phyloP scores from a whole-genome alignment of 2,329 filamentous ascomycete genomes.

The Leptosphaerulina australis region DNA sequence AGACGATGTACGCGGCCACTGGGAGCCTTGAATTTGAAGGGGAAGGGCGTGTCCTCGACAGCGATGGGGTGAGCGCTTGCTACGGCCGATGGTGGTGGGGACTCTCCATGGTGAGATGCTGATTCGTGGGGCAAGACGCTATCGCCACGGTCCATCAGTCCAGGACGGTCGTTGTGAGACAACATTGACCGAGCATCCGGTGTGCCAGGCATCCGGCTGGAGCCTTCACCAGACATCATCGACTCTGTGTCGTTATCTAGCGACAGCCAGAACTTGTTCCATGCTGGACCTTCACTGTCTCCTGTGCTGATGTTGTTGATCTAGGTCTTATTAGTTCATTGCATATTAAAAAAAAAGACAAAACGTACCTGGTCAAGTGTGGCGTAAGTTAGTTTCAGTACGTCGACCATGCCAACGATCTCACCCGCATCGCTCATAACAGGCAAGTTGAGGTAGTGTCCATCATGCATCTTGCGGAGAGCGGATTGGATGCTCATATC shows the following conservation, averaged over 20 bases:
- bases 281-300: slow-evolving; percentile 92
- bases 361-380: slow-evolving; percentile 85
- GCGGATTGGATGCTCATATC: slow-evolving; percentile 99
- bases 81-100: slow-evolving; percentile 70
- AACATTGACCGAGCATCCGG: slow-evolving; percentile 75
- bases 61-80: slow-evolving; percentile 62
- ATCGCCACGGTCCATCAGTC: slow-evolving; percentile 69
- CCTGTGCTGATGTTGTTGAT: slow-evolving; percentile 89
- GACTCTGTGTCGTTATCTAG: slow-evolving; percentile 95
- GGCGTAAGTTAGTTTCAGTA: slow-evolving; percentile 96
- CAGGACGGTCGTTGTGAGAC: slow-evolving; percentile 74
- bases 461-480: slow-evolving; percentile 98
- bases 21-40: slow-evolving; percentile 99
- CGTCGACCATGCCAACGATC: slow-evolving; percentile 99
- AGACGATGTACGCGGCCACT: slow-evolving; percentile 92
- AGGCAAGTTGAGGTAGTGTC: slow-evolving; percentile 95
- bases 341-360: background rate
- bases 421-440: slow-evolving; percentile 98
- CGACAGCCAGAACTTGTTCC: slow-evolving; percentile 99
- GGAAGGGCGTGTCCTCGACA: slow-evolving; percentile 76
- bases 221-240: slow-evolving; percentile 89
- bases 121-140: slow-evolving; percentile 93
- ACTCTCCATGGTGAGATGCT: slow-evolving; percentile 86
- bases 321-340: slow-evolving; percentile 45
- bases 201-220: slow-evolving; percentile 70